Base-by-base conservation (phyloP, 805 yeast genomes). In the Starmerella lactis-condensi region DNA sequence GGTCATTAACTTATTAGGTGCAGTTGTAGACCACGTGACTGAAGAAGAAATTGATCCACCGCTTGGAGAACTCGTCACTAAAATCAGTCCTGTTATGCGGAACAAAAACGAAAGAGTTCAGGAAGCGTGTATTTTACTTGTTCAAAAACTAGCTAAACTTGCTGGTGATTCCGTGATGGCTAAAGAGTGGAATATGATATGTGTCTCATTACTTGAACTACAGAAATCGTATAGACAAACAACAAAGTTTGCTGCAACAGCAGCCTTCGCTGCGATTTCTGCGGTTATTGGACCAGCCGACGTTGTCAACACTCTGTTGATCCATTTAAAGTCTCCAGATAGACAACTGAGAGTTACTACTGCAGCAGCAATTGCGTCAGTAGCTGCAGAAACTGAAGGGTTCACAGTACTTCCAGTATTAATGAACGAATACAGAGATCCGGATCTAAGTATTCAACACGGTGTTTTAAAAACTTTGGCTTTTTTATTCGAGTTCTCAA, bases 361-460 rank as follows among this genome's bases (percentile, higher is more conserved):
- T 0, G 94, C 98, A 5, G 95, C 89, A 24, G 99, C 99, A 0
- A 78, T 89, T 41, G 98, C 93, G 22, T 82, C 89, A 43, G 92
- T 89, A 6, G 96, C 96, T 0, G 89, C 83, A 36, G 71, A 76
- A 0, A 89, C 96, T 52, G 69, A 79, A 1, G 93, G 96, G 0
- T 89, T 77, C 53, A 79, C 95, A 0, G 92, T 85, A 0, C 53
- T 89, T 6, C 98, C 99, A 0, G 92, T 93, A 0, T 57, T 89
- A 30, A 77, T 89, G 92, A 82, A 85, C 52, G 98, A 89, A 52
- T 89, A 85, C 51, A 6, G 10, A 6, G 6, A 9, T 12, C 75
- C 78, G 2, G 94, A 93, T 0, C 95, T 83, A 38, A 69, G 72
- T 29, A 82, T 83, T 46, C 96, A 85, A 52, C 83, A 89, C 52